Evolutionary conservation across 2,329 filamentous ascomycete species (phyloP).

Genomic region (Xylariaceae sp.): DNA sequence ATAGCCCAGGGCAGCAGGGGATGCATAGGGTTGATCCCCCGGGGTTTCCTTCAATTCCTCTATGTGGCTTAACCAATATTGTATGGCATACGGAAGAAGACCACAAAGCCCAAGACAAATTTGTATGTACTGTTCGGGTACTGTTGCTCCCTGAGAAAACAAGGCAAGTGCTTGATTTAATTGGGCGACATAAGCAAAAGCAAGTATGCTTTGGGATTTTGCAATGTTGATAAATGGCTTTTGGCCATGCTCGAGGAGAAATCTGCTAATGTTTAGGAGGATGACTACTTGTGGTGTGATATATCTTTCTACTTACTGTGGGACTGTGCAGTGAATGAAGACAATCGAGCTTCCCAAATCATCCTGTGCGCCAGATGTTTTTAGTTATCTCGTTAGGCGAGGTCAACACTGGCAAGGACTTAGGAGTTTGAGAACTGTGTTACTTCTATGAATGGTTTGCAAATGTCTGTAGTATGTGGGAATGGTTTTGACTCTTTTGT

Average conservation of each 20-base stretch:
- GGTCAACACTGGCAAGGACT: too few species aligned
- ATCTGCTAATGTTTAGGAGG: not conserved
- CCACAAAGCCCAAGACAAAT: not conserved
- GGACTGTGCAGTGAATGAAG: slow-evolving; percentile 4
- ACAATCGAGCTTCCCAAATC: not conserved
- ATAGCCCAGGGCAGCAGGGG: too few species aligned
- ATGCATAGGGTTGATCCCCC: too few species aligned
- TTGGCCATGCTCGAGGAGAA: not conserved
- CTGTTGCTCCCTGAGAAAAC: not conserved
- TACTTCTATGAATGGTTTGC: slow-evolving; percentile 5
- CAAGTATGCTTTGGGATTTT: not conserved
- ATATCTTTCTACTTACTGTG: not conserved
- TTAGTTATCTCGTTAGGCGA: too few species aligned
- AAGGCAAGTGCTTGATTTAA: slow-evolving; percentile 2
- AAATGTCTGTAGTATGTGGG: slow-evolving; percentile 2
- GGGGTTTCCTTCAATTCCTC: too few species aligned
- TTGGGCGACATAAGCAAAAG: slow-evolving; percentile 2
- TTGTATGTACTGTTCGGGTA: not conserved
- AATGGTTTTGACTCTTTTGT: not conserved
- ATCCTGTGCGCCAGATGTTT: not conserved
- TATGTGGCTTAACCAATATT: too few species aligned
- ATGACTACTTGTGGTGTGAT: not conserved
- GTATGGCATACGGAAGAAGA: slow-evolving; percentile 3
- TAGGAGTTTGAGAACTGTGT: not conserved
- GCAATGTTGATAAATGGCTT: not conserved